Percentiles rank a stretch among this genome's conserved stretches.
These are phyloP conservation scores for Venturia aucupariae DNA, from an alignment of 2,329 filamentous ascomycete species.

Conservation along the genomic window DNA sequence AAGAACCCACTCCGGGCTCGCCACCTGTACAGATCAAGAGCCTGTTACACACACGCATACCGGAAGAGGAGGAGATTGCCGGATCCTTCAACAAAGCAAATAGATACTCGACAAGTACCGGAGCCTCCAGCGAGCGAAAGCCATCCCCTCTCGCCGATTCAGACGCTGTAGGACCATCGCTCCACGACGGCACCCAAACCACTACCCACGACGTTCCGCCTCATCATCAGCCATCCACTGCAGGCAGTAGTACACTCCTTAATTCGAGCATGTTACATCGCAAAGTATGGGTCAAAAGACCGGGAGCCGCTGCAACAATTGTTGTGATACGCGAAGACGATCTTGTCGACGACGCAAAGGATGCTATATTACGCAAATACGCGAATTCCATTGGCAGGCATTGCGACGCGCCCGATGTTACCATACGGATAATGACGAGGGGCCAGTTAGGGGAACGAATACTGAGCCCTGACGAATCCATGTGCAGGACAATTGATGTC, in stretches of 20 bases:
- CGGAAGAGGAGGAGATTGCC: not conserved
- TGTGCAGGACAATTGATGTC: conserved; percentile 66
- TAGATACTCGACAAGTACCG: conserved; percentile 1
- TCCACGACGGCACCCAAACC: not conserved
- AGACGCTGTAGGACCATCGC: not conserved
- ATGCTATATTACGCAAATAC: conserved; percentile 88
- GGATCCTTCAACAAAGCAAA: not conserved
- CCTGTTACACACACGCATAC: not conserved
- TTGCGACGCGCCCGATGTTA: conserved; percentile 86
- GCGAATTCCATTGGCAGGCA: conserved; percentile 80
- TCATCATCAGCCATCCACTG: not conserved
- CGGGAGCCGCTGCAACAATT: conserved; percentile 74
- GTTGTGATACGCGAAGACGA: conserved; percentile 81
- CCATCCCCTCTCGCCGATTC: not conserved
- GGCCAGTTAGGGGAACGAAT: conserved; percentile 55
- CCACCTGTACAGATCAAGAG: not conserved
- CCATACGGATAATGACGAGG: conserved; percentile 65
- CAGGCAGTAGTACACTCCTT: not conserved
- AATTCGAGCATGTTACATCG: conserved; percentile 12
- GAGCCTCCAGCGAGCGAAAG: not conserved
- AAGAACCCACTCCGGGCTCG: conserved; percentile 7
- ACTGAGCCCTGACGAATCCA: conserved; percentile 77
- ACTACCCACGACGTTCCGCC: not conserved
- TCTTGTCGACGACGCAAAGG: conserved; percentile 87
- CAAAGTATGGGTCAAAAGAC: conserved; percentile 92